Base-by-base conservation (phyloP, 257 asterid genomes). In the Petrea volubilis region DNA sequence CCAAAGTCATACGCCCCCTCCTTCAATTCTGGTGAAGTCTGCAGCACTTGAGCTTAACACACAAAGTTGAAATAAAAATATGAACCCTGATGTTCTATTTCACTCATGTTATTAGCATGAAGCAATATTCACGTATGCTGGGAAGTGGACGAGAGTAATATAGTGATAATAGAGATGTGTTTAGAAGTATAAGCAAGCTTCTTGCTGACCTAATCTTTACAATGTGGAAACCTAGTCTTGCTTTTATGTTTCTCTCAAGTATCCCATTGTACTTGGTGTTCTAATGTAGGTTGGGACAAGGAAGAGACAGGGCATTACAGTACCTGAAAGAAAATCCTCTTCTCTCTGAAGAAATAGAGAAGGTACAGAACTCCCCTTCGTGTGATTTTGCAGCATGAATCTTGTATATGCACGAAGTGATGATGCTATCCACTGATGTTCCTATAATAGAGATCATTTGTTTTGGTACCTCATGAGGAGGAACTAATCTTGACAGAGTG, bases 221-320 rank as follows among this genome's bases (percentile, higher is more conserved):
- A 46, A 9, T 46, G 63, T 33, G 33, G 5, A 12, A 52, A n/a
- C 51, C n/a, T 27, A 60, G 27, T 71, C 20, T 47, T 55, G 57
- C 68, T 21, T 64, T 61, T 41, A 60, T 60, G 21, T 64, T 59
- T 27, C 18, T 28, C 74, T 44, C 28, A 25, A 41, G 12, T 41
- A 67, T 34, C 29, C 21, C 2, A 25, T 55, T 25, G 21, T 63
- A 34, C 62, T 73, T 53, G 50, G 23, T 53, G 49, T 64, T 68
- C 46, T 23, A 59, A 68, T 67, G 72, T 81, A 92, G 97, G 86
- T 74, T 95, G 89, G 99, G 98, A 25, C 98, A 92, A 80, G 99
- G 99, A 78, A 90, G 99, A 78, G 99, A 95, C 63, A 85, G 73
- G 77, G 97, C 99, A 52, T 71, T 95, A 58, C 99, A 88, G 78